Evolutionary conservation across 2,329 filamentous ascomycete species (phyloP).

Genomic region (Alternaria sp.): DNA sequence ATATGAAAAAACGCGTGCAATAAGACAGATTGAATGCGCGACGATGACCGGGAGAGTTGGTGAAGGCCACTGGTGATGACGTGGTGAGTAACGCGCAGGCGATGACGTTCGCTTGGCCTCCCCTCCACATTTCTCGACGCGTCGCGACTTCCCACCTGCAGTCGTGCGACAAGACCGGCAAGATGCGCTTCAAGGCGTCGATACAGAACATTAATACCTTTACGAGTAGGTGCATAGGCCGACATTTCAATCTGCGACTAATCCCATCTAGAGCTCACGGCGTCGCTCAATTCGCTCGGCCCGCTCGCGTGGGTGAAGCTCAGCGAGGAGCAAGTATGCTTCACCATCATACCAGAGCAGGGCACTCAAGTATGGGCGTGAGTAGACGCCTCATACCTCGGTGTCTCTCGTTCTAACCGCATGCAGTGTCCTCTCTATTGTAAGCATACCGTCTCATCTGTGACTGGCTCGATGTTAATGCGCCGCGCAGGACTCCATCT

Average conservation of each 20-base stretch:
- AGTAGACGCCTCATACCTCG: constrained; percentile 47
- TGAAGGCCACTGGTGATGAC: not conserved
- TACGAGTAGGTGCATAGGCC: constrained; percentile 52
- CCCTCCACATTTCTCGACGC: constrained; percentile 18
- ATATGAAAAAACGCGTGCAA: not conserved
- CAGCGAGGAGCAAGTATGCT: constrained; percentile 84
- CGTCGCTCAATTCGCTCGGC: constrained; percentile 69
- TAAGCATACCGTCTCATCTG: constrained; percentile 41
- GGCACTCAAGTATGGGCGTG: constrained; percentile 97
- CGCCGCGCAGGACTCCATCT: constrained; percentile 75
- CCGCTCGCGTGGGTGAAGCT: constrained; percentile 91
- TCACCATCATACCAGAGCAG: constrained; percentile 93
- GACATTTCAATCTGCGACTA: not conserved
- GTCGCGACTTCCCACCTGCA: constrained; percentile 22
- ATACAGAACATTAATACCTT: constrained; percentile 60
- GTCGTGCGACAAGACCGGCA: constrained; percentile 16
- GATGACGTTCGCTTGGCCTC: constrained; percentile 12
- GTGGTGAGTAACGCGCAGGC: not conserved
- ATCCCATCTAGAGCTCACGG: constrained; percentile 60
- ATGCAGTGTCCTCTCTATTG: constrained; percentile 50
- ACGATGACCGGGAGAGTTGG: not conserved
- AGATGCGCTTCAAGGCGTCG: constrained; percentile 61
- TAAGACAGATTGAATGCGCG: not conserved
- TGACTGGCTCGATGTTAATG: constrained; percentile 17
- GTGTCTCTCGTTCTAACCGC: constrained; percentile 24